Conservation (phyloP, 768 basidiomycete genomes). For the Leccinum obscurum region DNA sequence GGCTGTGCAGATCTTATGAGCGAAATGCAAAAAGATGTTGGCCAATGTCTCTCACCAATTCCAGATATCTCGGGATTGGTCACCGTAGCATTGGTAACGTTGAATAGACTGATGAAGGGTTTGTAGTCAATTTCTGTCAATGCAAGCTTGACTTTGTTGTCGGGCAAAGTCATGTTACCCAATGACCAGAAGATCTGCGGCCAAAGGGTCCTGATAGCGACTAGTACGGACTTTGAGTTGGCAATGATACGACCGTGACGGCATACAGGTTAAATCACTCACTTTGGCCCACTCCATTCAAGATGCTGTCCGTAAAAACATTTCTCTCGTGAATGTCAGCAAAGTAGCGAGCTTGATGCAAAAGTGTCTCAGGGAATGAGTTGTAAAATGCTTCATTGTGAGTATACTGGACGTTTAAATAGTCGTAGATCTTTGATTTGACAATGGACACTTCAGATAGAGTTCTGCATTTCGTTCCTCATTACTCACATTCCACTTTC, state of each 20-base stretch:
- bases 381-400: constrained; percentile 81
- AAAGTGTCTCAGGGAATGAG: constrained; percentile 65
- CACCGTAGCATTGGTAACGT: constrained; percentile 63
- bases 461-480: neutral
- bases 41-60: constrained; percentile 51
- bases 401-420: constrained; percentile 68
- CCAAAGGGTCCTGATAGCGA: constrained; percentile 77
- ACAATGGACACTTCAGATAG: neutral
- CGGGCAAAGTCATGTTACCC: constrained; percentile 71
- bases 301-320: constrained; percentile 63
- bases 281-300: constrained; percentile 75
- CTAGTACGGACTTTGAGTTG: constrained; percentile 37
- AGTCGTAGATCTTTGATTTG: constrained; percentile 64
- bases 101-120: constrained; percentile 85
- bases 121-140: constrained; percentile 82
- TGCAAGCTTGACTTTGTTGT: constrained; percentile 74
- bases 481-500: constrained; percentile 70
- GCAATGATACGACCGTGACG: neutral
- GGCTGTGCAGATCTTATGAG: constrained; percentile 42
- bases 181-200: constrained; percentile 70
- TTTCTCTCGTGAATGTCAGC: constrained; percentile 78
- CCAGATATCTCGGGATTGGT: constrained; percentile 60
- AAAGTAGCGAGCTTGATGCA: constrained; percentile 69
- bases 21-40: neutral
- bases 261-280: constrained; percentile 27